Base-by-base conservation (phyloP, 352 stramenopile genomes). In the Phytopythium aichiense region DNA sequence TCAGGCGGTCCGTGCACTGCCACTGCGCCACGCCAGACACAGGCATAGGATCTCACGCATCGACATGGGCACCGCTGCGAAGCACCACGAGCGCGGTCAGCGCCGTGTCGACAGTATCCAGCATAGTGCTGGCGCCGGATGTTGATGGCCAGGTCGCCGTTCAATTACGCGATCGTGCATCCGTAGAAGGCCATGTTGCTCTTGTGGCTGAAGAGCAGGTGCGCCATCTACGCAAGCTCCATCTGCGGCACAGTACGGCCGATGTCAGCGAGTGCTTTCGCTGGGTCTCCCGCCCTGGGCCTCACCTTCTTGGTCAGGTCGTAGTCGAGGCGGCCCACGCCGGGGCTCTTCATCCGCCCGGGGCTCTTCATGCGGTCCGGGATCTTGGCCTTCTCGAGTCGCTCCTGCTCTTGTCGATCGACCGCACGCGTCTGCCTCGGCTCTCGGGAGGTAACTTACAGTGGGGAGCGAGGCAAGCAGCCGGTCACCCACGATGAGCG, bases 121-220 rank as follows among this genome's bases (percentile, higher is more conserved):
- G 25, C 16, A 22, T 22, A 22, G 15, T 37, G 7, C 4, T 31
- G 13, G 22, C 25, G 1, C 9, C 6, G 48, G 22, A 75, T 81
- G 59, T 95, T 94, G 51, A 94, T 95, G 22, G 87, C 83, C 53
- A 95, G 72, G 61, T 95, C 87, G n/a, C 87, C 87, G 54, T 92
- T 94, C 0, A 95, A 69, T 56, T 95, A 95, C 52, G 91, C 79
- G 52, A 87, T 86, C 30, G 90, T 76, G 60, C 81, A 92, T 35
- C 72, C 74, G 59, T 94, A 95, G 60, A 95, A 94, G 6, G 85
- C 81, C 22, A 89, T 69, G 50, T 88, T 78, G 7, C 87, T 83
- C 43, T 75, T 71, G 54, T 60, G 77, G 35, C 63, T 84, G 62
- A 92, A 95, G 8, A 95, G 74, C 61, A 88, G 59, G 49, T 94